These are phyloP conservation scores for Xylaria sp. DNA, from an alignment of 2,329 filamentous ascomycete genomes.

Conservation along the genomic window DNA sequence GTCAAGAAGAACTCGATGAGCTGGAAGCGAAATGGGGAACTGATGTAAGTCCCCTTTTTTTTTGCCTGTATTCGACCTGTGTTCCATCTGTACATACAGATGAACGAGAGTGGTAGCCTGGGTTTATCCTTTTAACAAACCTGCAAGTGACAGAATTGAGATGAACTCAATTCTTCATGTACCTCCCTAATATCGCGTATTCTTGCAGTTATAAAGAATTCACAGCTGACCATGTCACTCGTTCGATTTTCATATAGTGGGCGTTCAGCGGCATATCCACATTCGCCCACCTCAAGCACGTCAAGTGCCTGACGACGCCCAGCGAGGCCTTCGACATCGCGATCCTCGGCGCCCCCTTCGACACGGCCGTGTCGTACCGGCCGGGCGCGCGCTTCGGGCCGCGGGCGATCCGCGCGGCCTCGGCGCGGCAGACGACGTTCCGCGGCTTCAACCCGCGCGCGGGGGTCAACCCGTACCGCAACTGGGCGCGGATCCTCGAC, in stretches of 20 bases:
- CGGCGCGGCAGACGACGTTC: slow-evolving; percentile 81
- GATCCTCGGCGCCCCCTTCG: slow-evolving; percentile 78
- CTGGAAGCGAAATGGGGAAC: slow-evolving; percentile 68
- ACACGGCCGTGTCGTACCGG: slow-evolving; percentile 77
- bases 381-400: slow-evolving; percentile 85
- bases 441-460: slow-evolving; percentile 86
- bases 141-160: not conserved
- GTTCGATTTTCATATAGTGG: slow-evolving; percentile 54
- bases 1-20: slow-evolving; percentile 62
- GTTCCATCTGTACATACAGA: not conserved
- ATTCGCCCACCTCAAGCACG: slow-evolving; percentile 76
- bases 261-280: slow-evolving; percentile 79
- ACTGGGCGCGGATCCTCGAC: slow-evolving; percentile 61
- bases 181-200: not conserved
- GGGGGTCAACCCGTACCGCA: slow-evolving; percentile 82
- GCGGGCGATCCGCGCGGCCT: slow-evolving; percentile 85
- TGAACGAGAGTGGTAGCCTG: not conserved
- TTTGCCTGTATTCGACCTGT: slow-evolving; percentile 8
- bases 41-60: slow-evolving; percentile 57
- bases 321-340: slow-evolving; percentile 75
- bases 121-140: not conserved
- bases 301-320: slow-evolving; percentile 75
- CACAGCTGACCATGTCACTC: slow-evolving; percentile 22
- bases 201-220: not conserved
- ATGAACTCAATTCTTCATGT: not conserved